Conservation (phyloP, 805 yeast species). For the Nakazawaea molendinolei region DNA sequence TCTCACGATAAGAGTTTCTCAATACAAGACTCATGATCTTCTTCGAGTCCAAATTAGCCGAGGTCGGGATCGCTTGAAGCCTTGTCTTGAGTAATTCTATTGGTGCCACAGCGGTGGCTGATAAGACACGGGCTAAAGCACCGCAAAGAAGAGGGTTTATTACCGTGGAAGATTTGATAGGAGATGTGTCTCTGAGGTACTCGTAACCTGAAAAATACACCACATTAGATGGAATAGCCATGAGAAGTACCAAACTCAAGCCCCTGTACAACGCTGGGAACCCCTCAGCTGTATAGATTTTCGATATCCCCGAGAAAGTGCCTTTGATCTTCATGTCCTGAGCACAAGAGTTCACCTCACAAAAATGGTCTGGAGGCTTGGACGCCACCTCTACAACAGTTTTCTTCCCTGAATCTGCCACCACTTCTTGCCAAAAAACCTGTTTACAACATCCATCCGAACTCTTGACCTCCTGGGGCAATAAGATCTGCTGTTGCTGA, state of each 20-base stretch:
- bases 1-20: conserved; percentile 29
- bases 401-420: too few relatives aligned
- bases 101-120: conserved; percentile 85
- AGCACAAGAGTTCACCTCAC: conserved; percentile 35
- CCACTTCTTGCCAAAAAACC: conserved; percentile 27
- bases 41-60: conserved; percentile 22
- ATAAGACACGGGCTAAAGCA: conserved; percentile 68
- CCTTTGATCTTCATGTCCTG: conserved; percentile 43
- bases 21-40: conserved; percentile 43
- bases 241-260: conserved; percentile 66
- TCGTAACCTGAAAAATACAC: conserved; percentile 95
- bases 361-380: too few relatives aligned
- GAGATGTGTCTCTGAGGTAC: conserved; percentile 69
- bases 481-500: conserved; percentile 66
- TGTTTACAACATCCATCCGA: conserved; percentile 28
- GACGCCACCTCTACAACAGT: too few relatives aligned
- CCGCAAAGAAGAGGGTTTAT: conserved; percentile 83
- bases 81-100: conserved; percentile 83
- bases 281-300: conserved; percentile 72
- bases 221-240: conserved; percentile 91
- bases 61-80: conserved; percentile 77
- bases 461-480: conserved; percentile 27
- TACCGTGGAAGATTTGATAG: conserved; percentile 32
- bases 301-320: conserved; percentile 65
- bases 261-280: conserved; percentile 81